Percentiles rank a stretch among this genome's conserved stretches.
Conservation (phyloP, 2,329 filamentous ascomycete species). For the Coleophoma cylindrospora region DNA sequence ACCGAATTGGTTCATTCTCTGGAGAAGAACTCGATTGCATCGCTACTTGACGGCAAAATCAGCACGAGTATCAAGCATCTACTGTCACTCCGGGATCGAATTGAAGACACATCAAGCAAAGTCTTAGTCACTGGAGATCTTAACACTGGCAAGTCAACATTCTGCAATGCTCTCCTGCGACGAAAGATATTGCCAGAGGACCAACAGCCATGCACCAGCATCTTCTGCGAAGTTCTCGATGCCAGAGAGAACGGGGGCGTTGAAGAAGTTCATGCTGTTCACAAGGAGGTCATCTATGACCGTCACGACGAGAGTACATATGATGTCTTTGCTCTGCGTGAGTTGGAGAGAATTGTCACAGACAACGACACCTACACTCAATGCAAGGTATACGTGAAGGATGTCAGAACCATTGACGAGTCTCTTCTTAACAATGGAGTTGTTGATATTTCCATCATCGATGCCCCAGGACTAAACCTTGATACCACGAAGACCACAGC, state of each 20-base stretch:
- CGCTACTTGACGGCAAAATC: conserved; percentile 89
- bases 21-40: conserved; percentile 86
- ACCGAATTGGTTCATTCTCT: conserved; percentile 90
- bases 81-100: conserved; percentile 79
- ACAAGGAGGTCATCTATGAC: conserved; percentile 74
- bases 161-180: conserved; percentile 93
- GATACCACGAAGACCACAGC: conserved; percentile 97
- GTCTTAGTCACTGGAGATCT: conserved; percentile 93
- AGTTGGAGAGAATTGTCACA: conserved; percentile 83
- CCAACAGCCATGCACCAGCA: conserved; percentile 95
- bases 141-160: conserved; percentile 97
- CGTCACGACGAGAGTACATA: conserved; percentile 92
- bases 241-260: conserved; percentile 83
- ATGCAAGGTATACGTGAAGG: conserved; percentile 95
- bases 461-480: conserved; percentile 91
- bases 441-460: conserved; percentile 95
- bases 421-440: conserved; percentile 96
- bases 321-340: conserved; percentile 71
- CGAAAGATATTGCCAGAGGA: conserved; percentile 93
- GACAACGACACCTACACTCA: conserved; percentile 87
- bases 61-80: conserved; percentile 90
- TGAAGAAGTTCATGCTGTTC: conserved; percentile 94
- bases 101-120: conserved; percentile 96
- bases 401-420: conserved; percentile 83
- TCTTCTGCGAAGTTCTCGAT: conserved; percentile 96